phyloP scores from a whole-genome alignment of 495 filamentous ascomycete genomes.

The Evernia prunastri region DNA sequence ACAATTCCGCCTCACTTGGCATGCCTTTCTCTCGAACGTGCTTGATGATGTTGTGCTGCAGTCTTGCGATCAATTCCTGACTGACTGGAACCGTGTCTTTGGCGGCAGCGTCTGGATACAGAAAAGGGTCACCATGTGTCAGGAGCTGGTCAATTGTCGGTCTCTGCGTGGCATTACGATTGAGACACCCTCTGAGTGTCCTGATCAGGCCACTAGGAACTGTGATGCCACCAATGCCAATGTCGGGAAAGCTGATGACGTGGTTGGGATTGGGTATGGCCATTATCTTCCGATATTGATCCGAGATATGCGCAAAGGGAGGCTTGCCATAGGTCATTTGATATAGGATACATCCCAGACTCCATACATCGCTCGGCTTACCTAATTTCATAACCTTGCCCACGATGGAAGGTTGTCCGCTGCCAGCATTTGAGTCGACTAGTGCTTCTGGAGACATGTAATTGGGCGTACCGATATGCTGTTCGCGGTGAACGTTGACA shows the following conservation, averaged over 20 bases:
- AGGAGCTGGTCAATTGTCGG: constrained; percentile 76
- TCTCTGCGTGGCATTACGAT: constrained; percentile 67
- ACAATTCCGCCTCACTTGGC: constrained; percentile 65
- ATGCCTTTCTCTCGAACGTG: constrained; percentile 60
- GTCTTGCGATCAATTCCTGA: constrained; percentile 67
- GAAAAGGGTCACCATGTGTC: constrained; percentile 62
- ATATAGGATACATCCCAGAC: constrained; percentile 89
- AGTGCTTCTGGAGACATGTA: constrained; percentile 97
- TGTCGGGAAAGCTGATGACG: constrained; percentile 70
- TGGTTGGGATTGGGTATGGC: constrained; percentile 88
- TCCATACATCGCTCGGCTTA: constrained; percentile 94
- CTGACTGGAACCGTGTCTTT: constrained; percentile 65
- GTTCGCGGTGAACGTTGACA: constrained; percentile 93
- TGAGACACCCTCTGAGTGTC: constrained; percentile 73
- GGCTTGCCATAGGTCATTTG: constrained; percentile 94
- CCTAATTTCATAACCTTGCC: constrained; percentile 90
- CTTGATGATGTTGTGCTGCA: constrained; percentile 69
- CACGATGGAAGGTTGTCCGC: constrained; percentile 48
- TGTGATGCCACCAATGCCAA: constrained; percentile 63
- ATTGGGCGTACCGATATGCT: constrained; percentile 90
- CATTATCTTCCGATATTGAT: constrained; percentile 65
- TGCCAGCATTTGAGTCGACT: constrained; percentile 72
- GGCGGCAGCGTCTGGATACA: constrained; percentile 64
- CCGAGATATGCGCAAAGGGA: constrained; percentile 85
- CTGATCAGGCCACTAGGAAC: constrained; percentile 65